Evolutionary conservation across 176 grass and related monocot genomes (phyloP).

Genomic region (Otatea glauca): DNA sequence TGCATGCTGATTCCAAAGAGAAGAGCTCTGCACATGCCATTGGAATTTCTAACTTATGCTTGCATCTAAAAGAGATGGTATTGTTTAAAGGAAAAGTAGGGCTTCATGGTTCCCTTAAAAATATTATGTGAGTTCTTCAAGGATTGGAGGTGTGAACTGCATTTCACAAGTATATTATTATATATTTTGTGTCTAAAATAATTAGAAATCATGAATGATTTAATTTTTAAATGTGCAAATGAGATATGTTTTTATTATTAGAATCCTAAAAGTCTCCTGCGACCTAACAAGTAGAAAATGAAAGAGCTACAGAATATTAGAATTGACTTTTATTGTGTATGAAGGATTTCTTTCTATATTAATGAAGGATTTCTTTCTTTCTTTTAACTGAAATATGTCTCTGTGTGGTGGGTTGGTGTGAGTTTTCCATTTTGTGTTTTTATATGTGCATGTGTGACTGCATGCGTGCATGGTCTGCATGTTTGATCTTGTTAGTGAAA

Average conservation of each 20-base stretch:
- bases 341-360: neutral
- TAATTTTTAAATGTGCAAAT: neutral
- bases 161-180: neutral
- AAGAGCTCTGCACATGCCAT: neutral
- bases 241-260: neutral
- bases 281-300: neutral
- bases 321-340: neutral
- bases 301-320: neutral
- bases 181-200: neutral
- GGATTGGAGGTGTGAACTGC: neutral
- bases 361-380: neutral
- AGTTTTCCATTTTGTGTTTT: no score
- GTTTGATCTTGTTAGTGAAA: slow-evolving; percentile 22
- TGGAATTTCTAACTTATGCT: neutral
- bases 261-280: neutral
- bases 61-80: neutral
- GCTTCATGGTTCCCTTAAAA: neutral
- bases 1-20: neutral
- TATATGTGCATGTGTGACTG: neutral
- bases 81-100: neutral
- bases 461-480: neutral
- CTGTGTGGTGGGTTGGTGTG: neutral
- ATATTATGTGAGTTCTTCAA: neutral
- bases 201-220: neutral
- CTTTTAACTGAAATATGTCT: neutral